phyloP scores from a whole-genome alignment of 495 filamentous ascomycete species.

The Tuber brumale region DNA sequence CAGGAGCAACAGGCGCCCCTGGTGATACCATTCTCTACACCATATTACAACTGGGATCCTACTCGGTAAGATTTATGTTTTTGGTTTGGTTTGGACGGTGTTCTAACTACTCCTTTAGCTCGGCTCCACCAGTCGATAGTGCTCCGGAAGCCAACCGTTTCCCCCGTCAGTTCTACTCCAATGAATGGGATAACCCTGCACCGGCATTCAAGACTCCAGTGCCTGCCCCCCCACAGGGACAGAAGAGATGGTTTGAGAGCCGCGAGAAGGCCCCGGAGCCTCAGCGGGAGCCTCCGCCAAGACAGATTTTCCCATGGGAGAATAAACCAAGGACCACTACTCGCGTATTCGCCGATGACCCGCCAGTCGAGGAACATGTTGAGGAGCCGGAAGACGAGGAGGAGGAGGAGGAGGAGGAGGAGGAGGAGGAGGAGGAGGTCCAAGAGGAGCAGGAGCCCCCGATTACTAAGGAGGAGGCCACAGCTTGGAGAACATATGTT shows the following conservation, averaged over 20 bases:
- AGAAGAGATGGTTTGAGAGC: conserved; percentile 2
- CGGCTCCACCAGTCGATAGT: conserved; percentile 33
- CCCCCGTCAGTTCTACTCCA: conserved; percentile 30
- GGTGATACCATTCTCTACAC: conserved; percentile 3
- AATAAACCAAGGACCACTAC: conserved; percentile 39
- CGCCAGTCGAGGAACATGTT: conserved; percentile 9
- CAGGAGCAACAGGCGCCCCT: neutral
- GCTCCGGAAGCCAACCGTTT: conserved; percentile 37
- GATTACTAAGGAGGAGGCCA: neutral
- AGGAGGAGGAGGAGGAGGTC: conserved; percentile 17
- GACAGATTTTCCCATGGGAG: conserved; percentile 40
- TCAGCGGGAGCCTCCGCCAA: conserved; percentile 25
- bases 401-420: conserved; percentile 15
- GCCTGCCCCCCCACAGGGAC: conserved; percentile 7
- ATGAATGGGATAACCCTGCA: conserved; percentile 37
- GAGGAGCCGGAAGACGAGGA: conserved; percentile 25
- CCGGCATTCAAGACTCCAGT: conserved; percentile 12
- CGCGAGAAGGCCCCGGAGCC: conserved; percentile 9
- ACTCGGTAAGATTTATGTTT: conserved; percentile 30
- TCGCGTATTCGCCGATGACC: conserved; percentile 38
- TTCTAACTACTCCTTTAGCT: conserved; percentile 23
- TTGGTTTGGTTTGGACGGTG: conserved; percentile 5
- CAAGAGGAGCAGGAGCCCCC: conserved; percentile 8
- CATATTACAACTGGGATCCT: conserved; percentile 35
- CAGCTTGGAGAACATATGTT: conserved; percentile 24